Conservation (phyloP, 1,284 basidiomycete genomes). For the Ustilago vetiveriae region DNA sequence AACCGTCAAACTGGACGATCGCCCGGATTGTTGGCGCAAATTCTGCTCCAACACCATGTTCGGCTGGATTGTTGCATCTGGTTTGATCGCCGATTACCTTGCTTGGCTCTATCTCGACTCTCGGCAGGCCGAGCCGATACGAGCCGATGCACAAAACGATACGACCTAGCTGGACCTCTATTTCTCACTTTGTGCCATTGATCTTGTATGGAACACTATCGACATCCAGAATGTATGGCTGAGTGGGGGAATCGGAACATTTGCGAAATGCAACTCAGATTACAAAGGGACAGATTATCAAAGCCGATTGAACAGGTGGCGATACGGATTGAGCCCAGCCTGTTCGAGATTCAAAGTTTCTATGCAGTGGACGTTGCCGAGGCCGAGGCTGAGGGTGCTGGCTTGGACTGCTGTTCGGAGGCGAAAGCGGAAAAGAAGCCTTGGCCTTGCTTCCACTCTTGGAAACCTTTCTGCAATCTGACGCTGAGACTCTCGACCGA, state of each 20-base stretch:
- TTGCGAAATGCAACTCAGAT: too few relatives aligned
- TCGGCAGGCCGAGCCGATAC: not conserved
- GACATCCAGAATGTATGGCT: too few relatives aligned
- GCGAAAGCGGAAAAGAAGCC: slow-evolving; percentile 43
- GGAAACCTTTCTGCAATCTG: slow-evolving; percentile 46
- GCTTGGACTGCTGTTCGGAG: slow-evolving; percentile 15
- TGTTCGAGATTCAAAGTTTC: too few relatives aligned
- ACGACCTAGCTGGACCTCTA: too few relatives aligned
- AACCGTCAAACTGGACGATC: slow-evolving; percentile 75
- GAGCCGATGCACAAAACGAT: too few relatives aligned
- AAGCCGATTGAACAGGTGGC: not conserved
- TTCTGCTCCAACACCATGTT: slow-evolving; percentile 89
- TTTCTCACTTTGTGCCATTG: too few relatives aligned
- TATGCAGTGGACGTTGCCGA: not conserved
- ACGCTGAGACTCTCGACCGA: slow-evolving; percentile 48
- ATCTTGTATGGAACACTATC: too few relatives aligned
- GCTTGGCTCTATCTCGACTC: slow-evolving; percentile 38
- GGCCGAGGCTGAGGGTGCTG: slow-evolving; percentile 2
- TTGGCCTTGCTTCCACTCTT: slow-evolving; percentile 57
- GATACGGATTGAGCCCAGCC: too few relatives aligned
- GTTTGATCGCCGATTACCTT: slow-evolving; percentile 80
- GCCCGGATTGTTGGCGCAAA: slow-evolving; percentile 89
- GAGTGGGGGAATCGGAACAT: not conserved
- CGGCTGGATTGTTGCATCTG: slow-evolving; percentile 88
- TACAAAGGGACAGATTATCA: not conserved